Percentiles rank a stretch among this genome's conserved stretches.
phyloP scores from a whole-genome alignment of 257 asterid species.

The Verbascum thapsus region DNA sequence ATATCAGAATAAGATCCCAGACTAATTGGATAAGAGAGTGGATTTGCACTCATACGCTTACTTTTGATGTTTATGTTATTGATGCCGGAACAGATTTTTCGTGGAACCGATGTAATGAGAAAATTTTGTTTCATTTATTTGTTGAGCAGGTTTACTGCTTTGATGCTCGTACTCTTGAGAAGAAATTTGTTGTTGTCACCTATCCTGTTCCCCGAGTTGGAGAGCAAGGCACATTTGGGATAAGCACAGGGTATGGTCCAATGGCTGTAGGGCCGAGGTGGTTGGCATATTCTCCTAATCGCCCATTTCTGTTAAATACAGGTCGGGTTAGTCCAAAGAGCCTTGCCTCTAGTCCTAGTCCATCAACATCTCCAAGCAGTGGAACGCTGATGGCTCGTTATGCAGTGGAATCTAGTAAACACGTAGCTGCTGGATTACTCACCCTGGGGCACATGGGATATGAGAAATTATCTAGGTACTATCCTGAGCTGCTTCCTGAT shows the following conservation, averaged over 20 bases:
- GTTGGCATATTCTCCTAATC: conserved; percentile 73
- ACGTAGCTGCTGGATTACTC: conserved; percentile 63
- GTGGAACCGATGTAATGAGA: conserved; percentile 5
- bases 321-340: conserved; percentile 62
- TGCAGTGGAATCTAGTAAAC: conserved; percentile 67
- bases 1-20: conserved; percentile 27
- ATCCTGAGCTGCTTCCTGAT: conserved; percentile 66
- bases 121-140: conserved; percentile 26
- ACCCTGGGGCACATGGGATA: conserved; percentile 73
- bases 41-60: conserved; percentile 9
- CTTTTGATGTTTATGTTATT: conserved; percentile 9
- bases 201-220: conserved; percentile 73
- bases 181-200: conserved; percentile 60
- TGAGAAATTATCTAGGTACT: conserved; percentile 59
- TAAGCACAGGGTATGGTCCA: conserved; percentile 70
- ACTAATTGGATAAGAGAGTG: not conserved
- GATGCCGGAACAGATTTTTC: conserved; percentile 3
- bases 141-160: conserved; percentile 64
- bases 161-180: conserved; percentile 62
- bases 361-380: conserved; percentile 64
- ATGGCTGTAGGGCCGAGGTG: conserved; percentile 82
- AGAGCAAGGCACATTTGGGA: conserved; percentile 58
- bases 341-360: conserved; percentile 57
- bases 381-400: conserved; percentile 68
- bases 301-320: conserved; percentile 53